Percentiles rank a stretch among this genome's conserved stretches.
These are phyloP conservation scores for Cicer pinnatifidum DNA, from an alignment of 306 rosid species.

Conservation along the genomic window DNA sequence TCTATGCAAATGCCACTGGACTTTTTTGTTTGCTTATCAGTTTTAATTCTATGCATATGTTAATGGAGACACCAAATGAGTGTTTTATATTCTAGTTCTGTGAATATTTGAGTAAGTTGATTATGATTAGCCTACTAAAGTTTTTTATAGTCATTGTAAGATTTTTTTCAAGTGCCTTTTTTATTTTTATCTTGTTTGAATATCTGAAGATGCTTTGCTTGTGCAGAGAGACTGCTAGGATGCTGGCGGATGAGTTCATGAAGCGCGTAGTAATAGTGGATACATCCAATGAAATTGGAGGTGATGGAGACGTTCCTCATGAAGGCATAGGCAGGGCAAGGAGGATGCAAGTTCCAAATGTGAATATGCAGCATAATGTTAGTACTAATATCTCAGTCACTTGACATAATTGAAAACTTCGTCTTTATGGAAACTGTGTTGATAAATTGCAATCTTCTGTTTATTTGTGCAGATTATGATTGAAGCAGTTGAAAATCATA, in stretches of 20 bases:
- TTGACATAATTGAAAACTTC: conserved; percentile 41
- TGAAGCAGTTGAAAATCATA: conserved; percentile 98
- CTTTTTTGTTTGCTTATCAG: conserved; percentile 6
- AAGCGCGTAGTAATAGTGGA: conserved; percentile 97
- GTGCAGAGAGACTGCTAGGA: conserved; percentile 94
- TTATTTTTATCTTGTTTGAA: conserved; percentile 21
- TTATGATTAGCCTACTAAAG: neutral
- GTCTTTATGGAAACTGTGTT: conserved; percentile 2
- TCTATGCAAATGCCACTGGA: conserved; percentile 15
- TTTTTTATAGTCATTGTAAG: conserved; percentile 4
- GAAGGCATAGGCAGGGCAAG: conserved; percentile 94
- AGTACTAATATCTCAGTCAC: conserved; percentile 43
- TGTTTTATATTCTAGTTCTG: too few species aligned
- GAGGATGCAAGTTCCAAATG: conserved; percentile 99
- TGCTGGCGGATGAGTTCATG: conserved; percentile 86
- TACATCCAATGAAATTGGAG: conserved; percentile 97
- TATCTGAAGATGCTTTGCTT: conserved; percentile 45
- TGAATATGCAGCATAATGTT: conserved; percentile 90
- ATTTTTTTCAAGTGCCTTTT: conserved; percentile 1
- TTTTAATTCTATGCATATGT: conserved; percentile 4
- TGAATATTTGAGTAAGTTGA: neutral
- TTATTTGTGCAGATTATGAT: conserved; percentile 77
- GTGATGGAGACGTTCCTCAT: conserved; percentile 98
- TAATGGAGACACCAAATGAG: neutral
- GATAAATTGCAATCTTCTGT: neutral